A percentile compares a stretch with the other conserved stretches of the same genome.
Conservation (phyloP, 1,284 basidiomycete genomes). For the Marasmius oreades region DNA sequence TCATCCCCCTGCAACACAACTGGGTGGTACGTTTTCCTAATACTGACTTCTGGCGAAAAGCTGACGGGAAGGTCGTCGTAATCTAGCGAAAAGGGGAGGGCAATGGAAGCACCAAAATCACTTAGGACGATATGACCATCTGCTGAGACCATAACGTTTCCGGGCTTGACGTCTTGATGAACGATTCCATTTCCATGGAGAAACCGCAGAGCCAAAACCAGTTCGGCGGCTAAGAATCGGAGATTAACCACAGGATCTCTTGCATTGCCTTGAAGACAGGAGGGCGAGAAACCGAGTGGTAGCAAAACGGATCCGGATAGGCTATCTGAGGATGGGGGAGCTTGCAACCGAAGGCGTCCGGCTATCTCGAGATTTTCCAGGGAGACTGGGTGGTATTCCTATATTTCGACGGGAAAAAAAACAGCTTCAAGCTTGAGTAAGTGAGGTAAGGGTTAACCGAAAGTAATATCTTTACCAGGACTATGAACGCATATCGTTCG, state of each 20-base stretch:
- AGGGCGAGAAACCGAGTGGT: constrained; percentile 12
- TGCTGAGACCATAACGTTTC: constrained; percentile 30
- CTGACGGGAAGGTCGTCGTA: constrained; percentile 10
- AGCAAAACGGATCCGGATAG: constrained; percentile 17
- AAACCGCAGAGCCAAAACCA: constrained; percentile 59
- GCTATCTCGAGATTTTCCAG: constrained; percentile 28
- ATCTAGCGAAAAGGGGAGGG: constrained; percentile 19
- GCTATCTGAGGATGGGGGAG: constrained; percentile 16
- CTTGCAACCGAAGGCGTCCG: constrained; percentile 35
- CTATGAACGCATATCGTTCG: constrained; percentile 23
- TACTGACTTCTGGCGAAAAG: not conserved
- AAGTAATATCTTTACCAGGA: constrained; percentile 55
- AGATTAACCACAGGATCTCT: constrained; percentile 41
- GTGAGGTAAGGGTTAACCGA: constrained; percentile 41
- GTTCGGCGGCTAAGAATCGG: constrained; percentile 59
- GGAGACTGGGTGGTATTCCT: constrained; percentile 28
- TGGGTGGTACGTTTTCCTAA: constrained; percentile 9
- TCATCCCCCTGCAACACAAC: constrained; percentile 23
- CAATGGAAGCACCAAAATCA: constrained; percentile 50
- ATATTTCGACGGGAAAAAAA: not conserved
- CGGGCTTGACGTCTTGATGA: constrained; percentile 32
- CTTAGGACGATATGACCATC: constrained; percentile 49
- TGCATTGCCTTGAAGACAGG: constrained; percentile 42
- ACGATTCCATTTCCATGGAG: constrained; percentile 53
- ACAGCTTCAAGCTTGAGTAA: not conserved